Conservation (phyloP, 2,329 filamentous ascomycete species). For the Colletotrichum karsti region DNA sequence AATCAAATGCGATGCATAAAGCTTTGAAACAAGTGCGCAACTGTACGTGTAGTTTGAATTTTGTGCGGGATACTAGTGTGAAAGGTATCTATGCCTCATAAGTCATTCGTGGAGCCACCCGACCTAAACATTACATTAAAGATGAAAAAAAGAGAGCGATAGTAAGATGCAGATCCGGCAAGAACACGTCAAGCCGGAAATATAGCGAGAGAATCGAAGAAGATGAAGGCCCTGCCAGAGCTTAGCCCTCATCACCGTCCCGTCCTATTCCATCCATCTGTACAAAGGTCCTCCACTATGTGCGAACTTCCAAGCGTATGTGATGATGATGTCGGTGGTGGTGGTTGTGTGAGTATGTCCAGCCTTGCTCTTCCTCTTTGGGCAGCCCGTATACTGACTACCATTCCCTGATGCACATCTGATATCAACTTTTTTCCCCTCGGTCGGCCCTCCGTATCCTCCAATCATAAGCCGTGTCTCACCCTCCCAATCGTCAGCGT, state of each 20-base stretch:
- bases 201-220: slow-evolving; percentile 13
- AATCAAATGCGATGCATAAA: background rate
- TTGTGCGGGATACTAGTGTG: background rate
- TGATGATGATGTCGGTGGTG: slow-evolving; percentile 5
- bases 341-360: background rate
- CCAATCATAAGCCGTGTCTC: slow-evolving; percentile 10
- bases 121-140: slow-evolving; percentile 29
- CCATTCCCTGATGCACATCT: background rate
- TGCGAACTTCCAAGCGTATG: slow-evolving; percentile 14
- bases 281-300: slow-evolving; percentile 9
- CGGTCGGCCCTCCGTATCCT: background rate
- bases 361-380: background rate
- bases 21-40: background rate
- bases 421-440: slow-evolving; percentile 5
- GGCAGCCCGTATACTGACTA: background rate
- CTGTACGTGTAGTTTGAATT: background rate
- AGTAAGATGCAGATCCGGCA: background rate
- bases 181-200: background rate
- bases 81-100: slow-evolving; percentile 24
- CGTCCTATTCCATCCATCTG: background rate
- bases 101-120: slow-evolving; percentile 21
- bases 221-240: background rate
- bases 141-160: background rate
- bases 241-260: background rate
- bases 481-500: slow-evolving; percentile 10